Base-by-base conservation (phyloP, 306 rosid species). In the Casuarina equisetifolia region DNA sequence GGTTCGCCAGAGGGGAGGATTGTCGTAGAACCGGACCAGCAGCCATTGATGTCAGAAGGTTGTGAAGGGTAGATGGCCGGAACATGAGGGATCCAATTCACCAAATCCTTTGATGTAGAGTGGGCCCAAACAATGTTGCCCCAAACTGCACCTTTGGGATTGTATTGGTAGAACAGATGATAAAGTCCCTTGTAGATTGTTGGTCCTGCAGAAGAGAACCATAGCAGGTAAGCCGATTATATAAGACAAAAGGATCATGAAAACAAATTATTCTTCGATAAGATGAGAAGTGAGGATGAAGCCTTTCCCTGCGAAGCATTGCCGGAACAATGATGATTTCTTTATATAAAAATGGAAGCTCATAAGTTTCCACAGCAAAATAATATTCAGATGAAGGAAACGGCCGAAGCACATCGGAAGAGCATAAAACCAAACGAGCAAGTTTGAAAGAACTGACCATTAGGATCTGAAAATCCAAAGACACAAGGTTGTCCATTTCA, bases 41-140 rank as follows among this genome's bases (percentile, higher is more conserved):
- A 91, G 0, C 97, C 97, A 39, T 90, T 87, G 58, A 86, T 86
- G 78, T 93, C 98, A 0, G 89, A 85, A 55, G 69, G 81, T 48
- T 85, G 80, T 13, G 98, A 84, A 16, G 96, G 97, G 48, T 35
- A 82, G 84, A 93, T 90, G 40, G 98, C 96, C 19, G 32, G 82
- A 10, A 84, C 83, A 3, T 88, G 90, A 64, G 96, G 94, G 52
- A 71, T 80, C 98, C 98, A 93, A 71, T 93, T 91, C 35, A 93
- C 84, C 0, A 93, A 89, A 80, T 93, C 97, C 46, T 84, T 76
- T 58, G 98, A 93, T 9, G 91, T 86, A 2, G 97, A 93, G 70
- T 93, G 98, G 43, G 94, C 97, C 98, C 98, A 93, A 2, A 90
- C 96, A 38, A 91, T 90, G 54, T 91, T 84, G 4, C 96, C 98